Conservation (phyloP, 2,329 filamentous ascomycete species). For the Davidsoniella neocaledoniae region DNA sequence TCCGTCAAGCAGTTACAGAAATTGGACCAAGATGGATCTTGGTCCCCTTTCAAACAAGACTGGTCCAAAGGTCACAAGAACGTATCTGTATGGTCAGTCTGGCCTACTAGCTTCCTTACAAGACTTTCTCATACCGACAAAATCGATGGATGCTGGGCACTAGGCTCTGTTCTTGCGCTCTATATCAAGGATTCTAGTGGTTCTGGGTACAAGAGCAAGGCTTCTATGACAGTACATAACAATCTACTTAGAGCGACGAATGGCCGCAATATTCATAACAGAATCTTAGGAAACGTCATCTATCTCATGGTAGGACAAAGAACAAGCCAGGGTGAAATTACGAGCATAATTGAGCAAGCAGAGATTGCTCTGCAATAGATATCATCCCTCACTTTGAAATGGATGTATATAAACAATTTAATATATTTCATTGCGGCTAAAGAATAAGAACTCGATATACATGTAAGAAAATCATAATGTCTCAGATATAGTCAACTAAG, state of each 20-base stretch:
- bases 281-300: constrained; percentile 40
- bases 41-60: constrained; percentile 36
- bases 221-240: constrained; percentile 27
- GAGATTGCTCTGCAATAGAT: neutral
- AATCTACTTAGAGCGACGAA: constrained; percentile 15
- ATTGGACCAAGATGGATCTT: constrained; percentile 39
- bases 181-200: constrained; percentile 27
- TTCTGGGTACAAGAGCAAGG: constrained; percentile 30
- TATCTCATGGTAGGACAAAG: constrained; percentile 41
- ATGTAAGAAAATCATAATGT: no score
- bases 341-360: neutral
- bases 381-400: no score
- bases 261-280: constrained; percentile 33
- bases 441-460: no score
- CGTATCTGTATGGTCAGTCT: constrained; percentile 46
- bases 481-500: no score
- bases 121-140: no score
- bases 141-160: constrained; percentile 51
- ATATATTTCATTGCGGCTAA: no score
- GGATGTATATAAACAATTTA: no score
- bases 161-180: constrained; percentile 61
- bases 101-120: constrained; percentile 44
- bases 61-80: constrained; percentile 21
- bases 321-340: constrained; percentile 18
- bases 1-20: constrained; percentile 41